Evolutionary conservation across 495 filamentous ascomycete genomes (phyloP), one percentile per base, ranked within the genome.

Genomic region (Penicillium paradoxum): DNA sequence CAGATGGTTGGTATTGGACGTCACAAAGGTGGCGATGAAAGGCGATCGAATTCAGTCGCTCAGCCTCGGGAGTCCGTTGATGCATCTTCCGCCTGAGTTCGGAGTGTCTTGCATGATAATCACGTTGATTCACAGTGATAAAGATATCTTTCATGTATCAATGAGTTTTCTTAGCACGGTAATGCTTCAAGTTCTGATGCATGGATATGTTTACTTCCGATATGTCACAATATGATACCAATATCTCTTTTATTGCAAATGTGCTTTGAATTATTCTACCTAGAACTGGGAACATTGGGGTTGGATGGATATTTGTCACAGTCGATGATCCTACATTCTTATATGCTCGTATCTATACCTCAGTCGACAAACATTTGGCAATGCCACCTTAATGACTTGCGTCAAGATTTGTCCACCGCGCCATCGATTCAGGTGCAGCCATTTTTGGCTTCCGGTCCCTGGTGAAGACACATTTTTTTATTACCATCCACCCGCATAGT

Each of bases 1-100:
- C 63, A 66, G 29, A 43, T 66, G 49, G 25, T 66, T 6, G 63
- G 63, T 5, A 38, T 49, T 18, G 46, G 46, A 4, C 46, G 46
- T 5, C 18, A 1, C 0, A 24, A 45, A 21, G 29, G 34, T 4
- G 14, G n/a, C 5, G 22, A 49, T 11, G 33, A 49, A 9, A 29
- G n/a, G 22, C 32, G 46, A 6, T 11, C 7, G 11, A 11, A 3
- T 29, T 49, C 46, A 9, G 46, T 30, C 14, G 34, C 33, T n/a
- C 46, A 25, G 9, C 30, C 46, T 0, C 21, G 10, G 9, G 32
- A 27, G 7, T 19, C 22, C 11, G 17, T 9, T 19, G 46, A 18
- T 22, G 21, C 1, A 49, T 29, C 5, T 0, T 18, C 34, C 17
- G 46, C 46, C 1, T 49, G 34, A 49, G 19, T 17, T 1, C 13